Conservation (phyloP, 202 grass and related monocot genomes). For the Thinopyrum obtusiflorum region DNA sequence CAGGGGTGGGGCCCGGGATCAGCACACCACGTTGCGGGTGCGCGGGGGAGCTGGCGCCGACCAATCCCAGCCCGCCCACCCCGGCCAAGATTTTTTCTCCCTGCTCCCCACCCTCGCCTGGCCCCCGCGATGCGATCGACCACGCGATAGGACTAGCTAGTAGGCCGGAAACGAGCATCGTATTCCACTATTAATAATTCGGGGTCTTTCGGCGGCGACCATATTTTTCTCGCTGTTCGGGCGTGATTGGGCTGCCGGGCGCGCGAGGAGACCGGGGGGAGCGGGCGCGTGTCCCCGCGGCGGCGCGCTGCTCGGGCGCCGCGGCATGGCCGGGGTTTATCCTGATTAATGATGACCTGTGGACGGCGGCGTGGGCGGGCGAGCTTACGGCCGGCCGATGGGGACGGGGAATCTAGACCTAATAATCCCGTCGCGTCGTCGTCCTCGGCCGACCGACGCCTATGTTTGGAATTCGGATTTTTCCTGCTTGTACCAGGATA, state of each 20-base stretch:
- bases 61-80: slow-evolving; percentile 22
- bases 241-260: too few relatives aligned
- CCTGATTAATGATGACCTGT: background rate
- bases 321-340: background rate
- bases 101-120: too few relatives aligned
- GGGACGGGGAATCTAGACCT: background rate
- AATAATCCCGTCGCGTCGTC: too few relatives aligned
- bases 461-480: background rate
- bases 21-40: slow-evolving; percentile 44
- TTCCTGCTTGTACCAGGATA: background rate
- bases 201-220: slow-evolving; percentile 18
- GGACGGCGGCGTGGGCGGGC: background rate
- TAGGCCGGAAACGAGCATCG: background rate
- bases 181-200: background rate
- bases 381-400: background rate
- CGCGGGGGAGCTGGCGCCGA: slow-evolving; percentile 46
- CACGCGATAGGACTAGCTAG: background rate
- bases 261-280: background rate
- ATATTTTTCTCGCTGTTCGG: background rate
- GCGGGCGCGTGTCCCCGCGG: background rate
- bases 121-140: background rate
- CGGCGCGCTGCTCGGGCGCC: background rate
- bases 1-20: slow-evolving; percentile 30
- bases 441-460: too few relatives aligned
- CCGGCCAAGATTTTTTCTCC: background rate